Base-by-base conservation (phyloP, 495 filamentous ascomycete species). In the Polyplosphaeria fusca region DNA sequence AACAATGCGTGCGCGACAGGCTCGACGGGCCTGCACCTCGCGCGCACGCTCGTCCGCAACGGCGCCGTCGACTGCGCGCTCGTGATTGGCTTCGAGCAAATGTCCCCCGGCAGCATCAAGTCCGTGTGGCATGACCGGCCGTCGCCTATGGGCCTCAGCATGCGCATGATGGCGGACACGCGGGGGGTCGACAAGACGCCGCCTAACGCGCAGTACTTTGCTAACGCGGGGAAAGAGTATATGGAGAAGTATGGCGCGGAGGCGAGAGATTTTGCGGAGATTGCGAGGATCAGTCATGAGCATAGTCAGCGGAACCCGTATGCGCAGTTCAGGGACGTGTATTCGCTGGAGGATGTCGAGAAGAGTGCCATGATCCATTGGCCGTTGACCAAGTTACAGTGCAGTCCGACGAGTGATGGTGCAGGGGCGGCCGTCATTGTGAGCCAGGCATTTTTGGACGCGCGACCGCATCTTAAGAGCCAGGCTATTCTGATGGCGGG, bases 1-100 rank as follows among this genome's bases (percentile, higher is more conserved):
- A 95, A 95, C 81, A 97, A 97, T 76, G 95, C 95, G 74, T 97
- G 92, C 77, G 85, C 88, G 1, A 96, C 92, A 1, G 92, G 92
- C 2, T 87, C 83, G 0, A 94, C 92, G 0, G 92, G 92, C 22
- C 73, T 96, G 32, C 79, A 85, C 55, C 82, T 96, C 81, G 92
- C 82, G 3, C 80, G 91, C 20, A 86, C 82, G 19, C 74, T 92
- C 72, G 86, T 95, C 55, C 75, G 82, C 12, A 75, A 86, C 64
- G 89, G 90, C 24, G 85, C 80, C 2, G 86, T 87, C 2, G 85
- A 95, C 68, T 92, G 88, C 64, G 82, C 91, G 2, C 74, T 97
- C 35, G 89, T 95, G 11, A 82, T 96, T 14, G 92, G 92, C 7
- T 97, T 95, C 59, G 92, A 97, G 77, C 95, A 95, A 80, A 97